These are phyloP conservation scores for Chaetomium strumarium DNA, from an alignment of 2,329 filamentous ascomycete species.

Conservation along the genomic window DNA sequence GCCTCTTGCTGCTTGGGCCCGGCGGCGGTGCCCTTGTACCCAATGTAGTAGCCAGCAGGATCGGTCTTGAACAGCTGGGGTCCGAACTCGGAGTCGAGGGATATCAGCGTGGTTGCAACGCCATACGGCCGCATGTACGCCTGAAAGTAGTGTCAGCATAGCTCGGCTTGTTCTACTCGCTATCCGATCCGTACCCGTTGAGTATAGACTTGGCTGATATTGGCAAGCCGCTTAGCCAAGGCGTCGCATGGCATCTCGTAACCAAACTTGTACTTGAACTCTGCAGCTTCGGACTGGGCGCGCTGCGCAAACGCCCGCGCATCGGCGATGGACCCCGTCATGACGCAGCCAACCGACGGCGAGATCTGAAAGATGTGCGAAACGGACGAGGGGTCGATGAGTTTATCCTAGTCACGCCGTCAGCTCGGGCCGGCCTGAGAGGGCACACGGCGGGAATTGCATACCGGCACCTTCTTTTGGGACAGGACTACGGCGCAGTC, in stretches of 20 bases:
- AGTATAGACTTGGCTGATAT: conserved; percentile 99
- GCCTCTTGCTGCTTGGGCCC: conserved; percentile 98
- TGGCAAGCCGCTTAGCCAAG: conserved; percentile 91
- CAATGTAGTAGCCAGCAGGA: conserved; percentile 94
- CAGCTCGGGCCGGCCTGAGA: conserved; percentile 26
- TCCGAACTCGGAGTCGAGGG: conserved; percentile 84
- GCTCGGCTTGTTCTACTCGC: conserved; percentile 11
- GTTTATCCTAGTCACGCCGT: conserved; percentile 69
- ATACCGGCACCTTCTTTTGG: conserved; percentile 98
- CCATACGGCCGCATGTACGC: conserved; percentile 98
- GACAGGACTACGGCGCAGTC: conserved; percentile 94
- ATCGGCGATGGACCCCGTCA: conserved; percentile 98
- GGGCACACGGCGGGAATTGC: conserved; percentile 34
- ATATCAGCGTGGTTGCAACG: conserved; percentile 91
- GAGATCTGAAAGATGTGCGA: conserved; percentile 97
- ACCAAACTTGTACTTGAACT: conserved; percentile 97
- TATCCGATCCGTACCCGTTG: conserved; percentile 60
- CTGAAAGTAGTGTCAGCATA: conserved; percentile 29
- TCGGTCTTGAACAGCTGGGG: conserved; percentile 98
- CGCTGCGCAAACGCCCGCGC: conserved; percentile 88
- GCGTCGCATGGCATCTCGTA: conserved; percentile 99
- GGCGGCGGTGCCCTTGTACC: conserved; percentile 96
- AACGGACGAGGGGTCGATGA: conserved; percentile 95
- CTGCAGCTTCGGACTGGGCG: conserved; percentile 89
- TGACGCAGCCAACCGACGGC: conserved; percentile 92